phyloP scores from a whole-genome alignment of 2,329 filamentous ascomycete genomes.

The Monilinia fructicola region DNA sequence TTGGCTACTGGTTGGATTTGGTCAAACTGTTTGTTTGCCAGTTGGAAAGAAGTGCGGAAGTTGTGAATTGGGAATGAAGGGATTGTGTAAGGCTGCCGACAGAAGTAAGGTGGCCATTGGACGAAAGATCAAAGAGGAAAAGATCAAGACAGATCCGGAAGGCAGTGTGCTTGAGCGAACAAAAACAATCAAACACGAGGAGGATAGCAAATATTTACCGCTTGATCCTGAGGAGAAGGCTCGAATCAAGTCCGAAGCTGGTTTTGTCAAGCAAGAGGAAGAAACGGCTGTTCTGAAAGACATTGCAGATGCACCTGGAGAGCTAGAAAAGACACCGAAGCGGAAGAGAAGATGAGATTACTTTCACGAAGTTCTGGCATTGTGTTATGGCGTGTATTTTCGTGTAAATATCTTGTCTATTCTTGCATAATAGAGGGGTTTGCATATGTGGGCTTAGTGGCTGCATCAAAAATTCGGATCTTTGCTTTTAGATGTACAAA shows the following conservation, averaged over 20 bases:
- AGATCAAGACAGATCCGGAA: constrained; percentile 40
- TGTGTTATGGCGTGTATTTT: constrained; percentile 1
- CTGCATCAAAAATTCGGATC: neutral
- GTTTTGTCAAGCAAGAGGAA: neutral
- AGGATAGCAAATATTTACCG: constrained; percentile 24
- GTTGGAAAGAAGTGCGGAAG: constrained; percentile 73
- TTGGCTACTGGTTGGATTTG: constrained; percentile 69
- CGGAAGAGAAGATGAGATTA: constrained; percentile 12
- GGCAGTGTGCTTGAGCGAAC: constrained; percentile 39
- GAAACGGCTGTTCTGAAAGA: constrained; percentile 23
- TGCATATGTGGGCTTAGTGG: neutral
- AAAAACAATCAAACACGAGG: constrained; percentile 42
- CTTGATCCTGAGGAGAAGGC: constrained; percentile 18
- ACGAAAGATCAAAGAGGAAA: constrained; percentile 50
- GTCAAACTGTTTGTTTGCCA: constrained; percentile 68
- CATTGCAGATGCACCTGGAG: constrained; percentile 28
- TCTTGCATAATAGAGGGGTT: neutral
- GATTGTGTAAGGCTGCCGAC: constrained; percentile 74
- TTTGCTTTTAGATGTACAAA: neutral
- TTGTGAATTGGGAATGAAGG: constrained; percentile 74
- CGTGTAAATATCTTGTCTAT: neutral
- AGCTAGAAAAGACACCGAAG: constrained; percentile 25
- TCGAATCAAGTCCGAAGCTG: neutral
- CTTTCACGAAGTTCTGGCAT: neutral
- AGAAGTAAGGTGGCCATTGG: constrained; percentile 60